Evolutionary conservation across 345 rosid species (phyloP).

Genomic region (Erodium maritimum): DNA sequence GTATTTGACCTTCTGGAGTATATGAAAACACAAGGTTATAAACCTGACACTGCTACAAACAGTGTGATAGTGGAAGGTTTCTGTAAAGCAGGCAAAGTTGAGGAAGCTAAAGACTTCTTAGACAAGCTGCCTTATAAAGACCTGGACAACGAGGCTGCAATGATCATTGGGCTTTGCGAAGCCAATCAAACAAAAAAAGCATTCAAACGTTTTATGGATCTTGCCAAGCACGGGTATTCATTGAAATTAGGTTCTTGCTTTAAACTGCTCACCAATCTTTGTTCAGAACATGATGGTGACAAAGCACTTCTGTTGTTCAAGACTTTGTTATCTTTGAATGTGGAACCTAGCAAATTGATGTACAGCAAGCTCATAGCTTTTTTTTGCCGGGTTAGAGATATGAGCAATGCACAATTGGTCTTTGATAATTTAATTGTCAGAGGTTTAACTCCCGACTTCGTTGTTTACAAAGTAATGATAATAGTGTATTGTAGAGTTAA

Average conservation of each 20-base stretch:
- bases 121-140: slow-evolving; percentile 22
- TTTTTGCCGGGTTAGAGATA: slow-evolving; percentile 28
- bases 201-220: slow-evolving; percentile 22
- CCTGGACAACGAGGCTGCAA: slow-evolving; percentile 31
- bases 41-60: slow-evolving; percentile 36
- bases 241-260: slow-evolving; percentile 29
- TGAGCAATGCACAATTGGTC: slow-evolving; percentile 26
- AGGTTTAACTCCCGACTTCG: slow-evolving; percentile 36
- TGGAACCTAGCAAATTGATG: slow-evolving; percentile 33
- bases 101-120: slow-evolving; percentile 49
- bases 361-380: slow-evolving; percentile 36
- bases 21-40: slow-evolving; percentile 32
- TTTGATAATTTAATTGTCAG: slow-evolving; percentile 22
- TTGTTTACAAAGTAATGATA: slow-evolving; percentile 57
- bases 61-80: slow-evolving; percentile 55
- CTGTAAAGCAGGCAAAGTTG: slow-evolving; percentile 47
- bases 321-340: slow-evolving; percentile 28
- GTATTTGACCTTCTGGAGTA: slow-evolving; percentile 19
- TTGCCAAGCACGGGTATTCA: slow-evolving; percentile 21
- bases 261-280: slow-evolving; percentile 37
- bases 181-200: slow-evolving; percentile 31
- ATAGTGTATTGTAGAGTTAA: slow-evolving; percentile 40
- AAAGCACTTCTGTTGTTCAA: slow-evolving; percentile 28
- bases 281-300: slow-evolving; percentile 24
- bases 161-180: slow-evolving; percentile 56